Percentiles rank a stretch among this genome's conserved stretches.
Evolutionary conservation across 345 rosid species (phyloP).

Genomic region (Boechera divaricarpa): DNA sequence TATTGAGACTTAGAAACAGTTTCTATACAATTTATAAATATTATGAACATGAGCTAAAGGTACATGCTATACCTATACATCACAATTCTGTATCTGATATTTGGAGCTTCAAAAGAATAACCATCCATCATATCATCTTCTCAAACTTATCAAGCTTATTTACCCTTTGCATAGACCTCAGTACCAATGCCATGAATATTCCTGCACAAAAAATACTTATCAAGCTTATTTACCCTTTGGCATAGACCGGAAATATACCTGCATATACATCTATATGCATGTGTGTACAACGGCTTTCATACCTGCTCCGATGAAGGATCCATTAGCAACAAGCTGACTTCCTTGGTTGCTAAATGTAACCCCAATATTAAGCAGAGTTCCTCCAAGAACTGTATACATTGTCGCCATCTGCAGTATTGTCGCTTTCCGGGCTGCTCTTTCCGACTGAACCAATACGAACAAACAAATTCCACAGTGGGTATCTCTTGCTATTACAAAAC

Average conservation of each 20-base stretch:
- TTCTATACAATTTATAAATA: slow-evolving; percentile 34
- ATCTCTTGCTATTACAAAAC: background rate
- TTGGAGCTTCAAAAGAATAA: slow-evolving; percentile 34
- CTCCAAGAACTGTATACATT: slow-evolving; percentile 81
- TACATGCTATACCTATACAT: slow-evolving; percentile 41
- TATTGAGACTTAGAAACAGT: background rate
- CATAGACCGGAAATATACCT: background rate
- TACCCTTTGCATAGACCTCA: slow-evolving; percentile 83
- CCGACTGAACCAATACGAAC: slow-evolving; percentile 56
- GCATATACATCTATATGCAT: background rate
- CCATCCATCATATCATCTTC: slow-evolving; percentile 73
- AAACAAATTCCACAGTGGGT: background rate
- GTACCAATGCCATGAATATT: slow-evolving; percentile 59
- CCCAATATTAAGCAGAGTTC: slow-evolving; percentile 82
- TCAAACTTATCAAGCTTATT: slow-evolving; percentile 82
- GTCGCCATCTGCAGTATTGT: slow-evolving; percentile 93
- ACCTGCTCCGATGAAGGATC: slow-evolving; percentile 91
- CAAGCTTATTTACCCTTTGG: background rate
- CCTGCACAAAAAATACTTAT: slow-evolving; percentile 53
- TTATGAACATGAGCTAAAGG: slow-evolving; percentile 8
- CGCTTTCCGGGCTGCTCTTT: slow-evolving; percentile 90
- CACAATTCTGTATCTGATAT: slow-evolving; percentile 19
- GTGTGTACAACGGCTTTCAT: background rate
- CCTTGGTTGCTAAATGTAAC: slow-evolving; percentile 74
- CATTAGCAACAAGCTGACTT: slow-evolving; percentile 66